These are phyloP conservation scores for Hypsizygus ulmarius DNA, from an alignment of 1,284 basidiomycete species.

Conservation along the genomic window DNA sequence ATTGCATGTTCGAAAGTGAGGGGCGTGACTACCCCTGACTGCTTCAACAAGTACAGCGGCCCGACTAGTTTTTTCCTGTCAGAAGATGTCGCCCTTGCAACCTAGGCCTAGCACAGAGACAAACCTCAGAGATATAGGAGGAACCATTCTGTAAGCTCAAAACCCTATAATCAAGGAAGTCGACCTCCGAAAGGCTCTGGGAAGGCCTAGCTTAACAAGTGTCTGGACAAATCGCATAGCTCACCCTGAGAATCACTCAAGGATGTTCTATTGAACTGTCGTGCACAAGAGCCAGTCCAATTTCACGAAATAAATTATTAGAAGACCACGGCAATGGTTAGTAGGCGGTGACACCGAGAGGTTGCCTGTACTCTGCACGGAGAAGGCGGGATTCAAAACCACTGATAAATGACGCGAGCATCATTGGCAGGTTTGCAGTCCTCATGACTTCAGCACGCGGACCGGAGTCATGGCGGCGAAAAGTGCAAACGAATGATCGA, in stretches of 20 bases:
- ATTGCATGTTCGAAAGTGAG: neutral
- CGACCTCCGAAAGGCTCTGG: neutral
- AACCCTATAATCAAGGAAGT: neutral
- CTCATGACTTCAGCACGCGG: too few species aligned
- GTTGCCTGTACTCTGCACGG: too few species aligned
- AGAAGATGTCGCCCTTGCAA: conserved; percentile 4
- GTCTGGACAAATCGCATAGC: neutral
- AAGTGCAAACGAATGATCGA: too few species aligned
- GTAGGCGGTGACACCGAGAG: too few species aligned
- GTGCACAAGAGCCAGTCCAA: neutral
- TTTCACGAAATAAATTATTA: too few species aligned
- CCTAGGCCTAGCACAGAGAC: conserved; percentile 14
- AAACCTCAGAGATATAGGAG: conserved; percentile 10
- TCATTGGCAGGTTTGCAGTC: too few species aligned
- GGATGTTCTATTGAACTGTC: neutral
- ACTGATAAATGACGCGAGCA: too few species aligned
- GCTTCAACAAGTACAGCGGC: conserved; percentile 5
- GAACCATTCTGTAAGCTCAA: conserved; percentile 5
- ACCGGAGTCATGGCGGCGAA: too few species aligned
- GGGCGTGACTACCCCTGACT: neutral
- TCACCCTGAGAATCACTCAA: conserved; percentile 10
- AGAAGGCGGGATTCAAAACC: too few species aligned
- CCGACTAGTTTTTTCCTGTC: neutral
- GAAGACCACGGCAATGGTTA: too few species aligned
- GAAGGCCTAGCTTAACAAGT: neutral